phyloP scores from a whole-genome alignment of 257 asterid genomes.

The Rehmannia glutinosa region DNA sequence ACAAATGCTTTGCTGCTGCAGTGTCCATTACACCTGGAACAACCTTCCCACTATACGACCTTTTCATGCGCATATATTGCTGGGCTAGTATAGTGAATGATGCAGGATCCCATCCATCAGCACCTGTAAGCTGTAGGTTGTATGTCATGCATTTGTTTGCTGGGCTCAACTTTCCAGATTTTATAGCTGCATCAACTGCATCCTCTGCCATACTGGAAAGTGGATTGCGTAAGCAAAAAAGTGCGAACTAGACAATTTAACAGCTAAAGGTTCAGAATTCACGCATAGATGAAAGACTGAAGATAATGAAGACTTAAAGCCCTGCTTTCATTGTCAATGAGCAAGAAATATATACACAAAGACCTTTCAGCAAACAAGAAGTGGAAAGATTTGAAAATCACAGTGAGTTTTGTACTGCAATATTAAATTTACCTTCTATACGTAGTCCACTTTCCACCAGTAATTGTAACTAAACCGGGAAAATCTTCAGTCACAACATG shows the following conservation, averaged over 20 bases:
- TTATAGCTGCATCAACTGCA: constrained; percentile 84
- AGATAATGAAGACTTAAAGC: neutral
- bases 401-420: neutral
- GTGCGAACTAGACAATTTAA: neutral
- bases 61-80: constrained; percentile 86
- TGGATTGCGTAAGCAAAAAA: constrained; percentile 21
- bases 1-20: constrained; percentile 84
- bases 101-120: constrained; percentile 97
- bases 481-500: constrained; percentile 85
- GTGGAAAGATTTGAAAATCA: neutral
- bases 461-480: constrained; percentile 91
- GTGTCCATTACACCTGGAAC: constrained; percentile 99
- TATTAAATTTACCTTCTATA: constrained; percentile 72
- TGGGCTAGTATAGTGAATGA: constrained; percentile 84
- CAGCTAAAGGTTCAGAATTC: neutral
- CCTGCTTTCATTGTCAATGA: constrained; percentile 1
- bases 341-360: neutral
- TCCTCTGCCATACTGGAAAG: constrained; percentile 98
- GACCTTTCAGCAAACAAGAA: constrained; percentile 8
- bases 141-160: constrained; percentile 60
- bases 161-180: constrained; percentile 79
- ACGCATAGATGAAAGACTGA: neutral
- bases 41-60: constrained; percentile 65
- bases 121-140: constrained; percentile 76
- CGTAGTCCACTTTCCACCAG: constrained; percentile 99